Evolutionary conservation across 1,139 yeast species (phyloP).

Genomic region (Sugiyamaella paludigena): DNA sequence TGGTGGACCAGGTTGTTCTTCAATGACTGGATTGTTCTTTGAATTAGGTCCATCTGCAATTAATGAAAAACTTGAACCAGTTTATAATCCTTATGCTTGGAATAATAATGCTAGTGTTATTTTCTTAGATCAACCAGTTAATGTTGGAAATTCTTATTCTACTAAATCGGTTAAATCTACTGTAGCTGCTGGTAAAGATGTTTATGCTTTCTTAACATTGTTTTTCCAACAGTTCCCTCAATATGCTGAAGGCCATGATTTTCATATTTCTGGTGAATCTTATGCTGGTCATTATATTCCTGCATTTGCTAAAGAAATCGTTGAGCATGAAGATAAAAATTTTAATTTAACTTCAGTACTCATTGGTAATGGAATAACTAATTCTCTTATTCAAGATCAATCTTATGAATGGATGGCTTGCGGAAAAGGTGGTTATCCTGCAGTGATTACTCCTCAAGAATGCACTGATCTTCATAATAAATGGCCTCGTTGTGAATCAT

Average conservation of each 20-base stretch:
- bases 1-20: slow-evolving; percentile 92
- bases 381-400: slow-evolving; percentile 83
- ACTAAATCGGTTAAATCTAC: slow-evolving; percentile 57
- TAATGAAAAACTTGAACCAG: slow-evolving; percentile 62
- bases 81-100: slow-evolving; percentile 80
- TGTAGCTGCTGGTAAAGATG: slow-evolving; percentile 74
- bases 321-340: slow-evolving; percentile 51
- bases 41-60: slow-evolving; percentile 87
- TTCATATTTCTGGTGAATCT: slow-evolving; percentile 87
- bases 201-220: slow-evolving; percentile 71
- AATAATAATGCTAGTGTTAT: slow-evolving; percentile 85
- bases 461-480: slow-evolving; percentile 73
- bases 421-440: slow-evolving; percentile 85
- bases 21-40: slow-evolving; percentile 85
- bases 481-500: slow-evolving; percentile 75
- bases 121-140: slow-evolving; percentile 92
- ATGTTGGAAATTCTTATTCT: slow-evolving; percentile 83
- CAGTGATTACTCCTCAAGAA: slow-evolving; percentile 75
- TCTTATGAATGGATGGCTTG: slow-evolving; percentile 97
- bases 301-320: slow-evolving; percentile 68
- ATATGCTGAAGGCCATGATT: slow-evolving; percentile 51
- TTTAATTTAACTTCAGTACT: slow-evolving; percentile 84
- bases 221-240: slow-evolving; percentile 75
- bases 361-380: slow-evolving; percentile 96
- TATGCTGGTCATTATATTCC: slow-evolving; percentile 90